phyloP scores from a whole-genome alignment of 2,329 filamentous ascomycete species.

The Pyrenochaeta sp. region DNA sequence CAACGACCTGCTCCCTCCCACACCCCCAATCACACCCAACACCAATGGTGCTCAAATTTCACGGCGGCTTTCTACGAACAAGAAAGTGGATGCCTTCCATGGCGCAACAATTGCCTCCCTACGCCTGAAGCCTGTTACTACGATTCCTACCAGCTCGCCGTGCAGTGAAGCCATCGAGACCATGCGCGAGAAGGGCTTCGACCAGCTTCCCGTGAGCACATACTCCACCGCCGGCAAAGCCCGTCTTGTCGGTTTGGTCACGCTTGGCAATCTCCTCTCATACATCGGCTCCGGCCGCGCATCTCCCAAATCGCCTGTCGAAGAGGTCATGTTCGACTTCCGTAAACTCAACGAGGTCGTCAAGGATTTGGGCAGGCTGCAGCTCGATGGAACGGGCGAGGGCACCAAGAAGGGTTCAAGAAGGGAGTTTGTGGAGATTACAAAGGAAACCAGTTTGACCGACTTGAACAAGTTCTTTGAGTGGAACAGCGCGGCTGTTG shows the following conservation, averaged over 20 bases:
- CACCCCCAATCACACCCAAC: constrained; percentile 51
- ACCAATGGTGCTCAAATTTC: constrained; percentile 34
- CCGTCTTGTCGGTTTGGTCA: constrained; percentile 89
- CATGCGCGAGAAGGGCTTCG: constrained; percentile 98
- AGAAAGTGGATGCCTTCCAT: constrained; percentile 72
- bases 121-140: constrained; percentile 92
- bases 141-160: constrained; percentile 73
- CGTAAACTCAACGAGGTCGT: constrained; percentile 85
- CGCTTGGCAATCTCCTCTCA: constrained; percentile 90
- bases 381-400: constrained; percentile 33
- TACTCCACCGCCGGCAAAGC: constrained; percentile 65
- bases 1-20: constrained; percentile 83
- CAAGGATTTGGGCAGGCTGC: constrained; percentile 69
- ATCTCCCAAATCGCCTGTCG: constrained; percentile 74
- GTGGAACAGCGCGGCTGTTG: constrained; percentile 96
- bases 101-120: constrained; percentile 83
- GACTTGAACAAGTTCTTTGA: constrained; percentile 93
- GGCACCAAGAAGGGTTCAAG: constrained; percentile 42
- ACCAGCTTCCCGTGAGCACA: constrained; percentile 88
- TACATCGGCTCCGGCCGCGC: constrained; percentile 88
- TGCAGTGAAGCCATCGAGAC: constrained; percentile 93
- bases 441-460: constrained; percentile 82
- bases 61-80: constrained; percentile 51
- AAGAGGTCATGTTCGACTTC: constrained; percentile 97
- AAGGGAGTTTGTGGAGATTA: constrained; percentile 89